Conservation (phyloP, 371 early-diverging fungal genomes). For the Mortierella sp. region DNA sequence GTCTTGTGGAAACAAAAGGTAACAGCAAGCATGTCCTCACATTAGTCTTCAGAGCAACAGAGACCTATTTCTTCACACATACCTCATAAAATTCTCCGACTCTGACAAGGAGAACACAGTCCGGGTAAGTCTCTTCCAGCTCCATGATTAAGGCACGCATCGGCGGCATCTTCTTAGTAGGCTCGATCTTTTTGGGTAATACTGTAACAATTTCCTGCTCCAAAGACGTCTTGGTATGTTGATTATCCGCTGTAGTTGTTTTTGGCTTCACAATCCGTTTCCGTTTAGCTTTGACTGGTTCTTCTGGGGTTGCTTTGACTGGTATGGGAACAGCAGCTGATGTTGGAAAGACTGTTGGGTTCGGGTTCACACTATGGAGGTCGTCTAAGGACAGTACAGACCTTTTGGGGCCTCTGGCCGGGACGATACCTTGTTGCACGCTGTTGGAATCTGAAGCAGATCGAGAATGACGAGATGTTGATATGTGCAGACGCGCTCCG, state of each 20-base stretch:
- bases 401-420: slow-evolving; percentile 14
- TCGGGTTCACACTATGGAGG: slow-evolving; percentile 44
- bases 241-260: too few species aligned
- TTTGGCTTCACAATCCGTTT: slow-evolving; percentile 8
- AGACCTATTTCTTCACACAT: slow-evolving; percentile 12
- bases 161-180: slow-evolving; percentile 25
- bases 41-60: neutral
- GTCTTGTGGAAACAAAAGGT: too few species aligned
- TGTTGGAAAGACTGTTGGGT: slow-evolving; percentile 29
- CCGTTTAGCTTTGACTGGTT: neutral
- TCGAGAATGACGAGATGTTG: neutral
- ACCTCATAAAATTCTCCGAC: slow-evolving; percentile 97
- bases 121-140: slow-evolving; percentile 76
- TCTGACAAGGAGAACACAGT: slow-evolving; percentile 87
- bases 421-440: neutral
- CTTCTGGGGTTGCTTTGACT: neutral
- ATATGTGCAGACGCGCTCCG: neutral
- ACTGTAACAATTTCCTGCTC: neutral
- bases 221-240: neutral
- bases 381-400: slow-evolving; percentile 36
- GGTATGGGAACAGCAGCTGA: neutral
- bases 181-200: neutral
- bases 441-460: neutral
- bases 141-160: slow-evolving; percentile 64
- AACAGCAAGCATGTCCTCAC: too few species aligned